Evolutionary conservation across 2,329 filamentous ascomycete species (phyloP).

Genomic region (Corynespora cassiicola): DNA sequence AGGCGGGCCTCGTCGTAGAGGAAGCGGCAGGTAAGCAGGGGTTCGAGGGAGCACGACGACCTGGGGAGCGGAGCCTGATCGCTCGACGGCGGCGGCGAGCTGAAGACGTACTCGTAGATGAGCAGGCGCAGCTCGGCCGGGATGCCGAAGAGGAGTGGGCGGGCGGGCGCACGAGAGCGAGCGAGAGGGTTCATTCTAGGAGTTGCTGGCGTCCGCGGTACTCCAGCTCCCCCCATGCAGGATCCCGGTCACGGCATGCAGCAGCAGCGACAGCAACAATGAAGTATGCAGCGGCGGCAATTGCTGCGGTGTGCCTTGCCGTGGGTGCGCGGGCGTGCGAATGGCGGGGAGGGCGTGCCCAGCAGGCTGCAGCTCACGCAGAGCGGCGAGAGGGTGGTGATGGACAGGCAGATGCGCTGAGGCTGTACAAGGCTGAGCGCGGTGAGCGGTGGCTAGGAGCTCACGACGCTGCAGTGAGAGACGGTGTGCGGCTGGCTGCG

Average conservation of each 20-base stretch:
- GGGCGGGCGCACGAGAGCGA: neutral
- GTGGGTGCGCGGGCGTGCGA: no score
- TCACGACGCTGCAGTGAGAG: no score
- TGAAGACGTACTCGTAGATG: slow-evolving; percentile 19
- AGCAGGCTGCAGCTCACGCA: slow-evolving; percentile 1
- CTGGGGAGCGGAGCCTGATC: slow-evolving; percentile 2
- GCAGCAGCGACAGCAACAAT: no score
- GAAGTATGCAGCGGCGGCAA: slow-evolving; percentile 10
- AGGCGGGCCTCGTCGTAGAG: slow-evolving; percentile 14
- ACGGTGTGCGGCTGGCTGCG: no score
- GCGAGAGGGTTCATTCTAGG: no score
- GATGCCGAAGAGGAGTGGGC: slow-evolving; percentile 13
- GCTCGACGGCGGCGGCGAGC: slow-evolving; percentile 1
- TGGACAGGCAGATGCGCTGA: no score
- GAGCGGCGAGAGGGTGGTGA: no score
- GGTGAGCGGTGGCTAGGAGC: no score
- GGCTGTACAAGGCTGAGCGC: no score
- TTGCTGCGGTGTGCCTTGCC: no score
- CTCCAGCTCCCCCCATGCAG: neutral
- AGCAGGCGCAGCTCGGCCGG: slow-evolving; percentile 17
- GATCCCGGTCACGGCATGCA: neutral
- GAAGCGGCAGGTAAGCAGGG: slow-evolving; percentile 16
- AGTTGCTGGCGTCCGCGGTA: no score
- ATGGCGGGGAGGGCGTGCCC: no score
- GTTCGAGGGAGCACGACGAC: slow-evolving; percentile 9